Conservation (phyloP, 2,329 filamentous ascomycete species). For the Apiospora saccharicola region DNA sequence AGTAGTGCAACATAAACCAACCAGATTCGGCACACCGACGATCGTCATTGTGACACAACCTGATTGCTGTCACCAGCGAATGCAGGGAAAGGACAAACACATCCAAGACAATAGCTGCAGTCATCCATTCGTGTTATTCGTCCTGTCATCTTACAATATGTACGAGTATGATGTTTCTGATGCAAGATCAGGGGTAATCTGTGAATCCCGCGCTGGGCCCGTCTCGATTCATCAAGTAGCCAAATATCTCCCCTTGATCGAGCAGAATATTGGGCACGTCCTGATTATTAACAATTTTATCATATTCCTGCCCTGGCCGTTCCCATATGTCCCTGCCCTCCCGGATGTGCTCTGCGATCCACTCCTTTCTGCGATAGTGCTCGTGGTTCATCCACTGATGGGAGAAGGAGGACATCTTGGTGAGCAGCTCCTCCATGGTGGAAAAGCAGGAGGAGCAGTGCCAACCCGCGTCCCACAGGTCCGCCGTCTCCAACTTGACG, state of each 20-base stretch:
- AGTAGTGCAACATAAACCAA: not conserved
- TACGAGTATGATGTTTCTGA: not conserved
- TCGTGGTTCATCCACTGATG: slow-evolving; percentile 61
- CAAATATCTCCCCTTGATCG: slow-evolving; percentile 48
- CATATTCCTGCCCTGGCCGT: slow-evolving; percentile 54
- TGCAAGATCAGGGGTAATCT: slow-evolving; percentile 46
- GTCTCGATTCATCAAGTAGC: slow-evolving; percentile 55
- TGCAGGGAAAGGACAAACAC: no score
- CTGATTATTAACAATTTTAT: slow-evolving; percentile 55
- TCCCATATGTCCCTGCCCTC: slow-evolving; percentile 64
- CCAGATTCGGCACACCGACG: not conserved
- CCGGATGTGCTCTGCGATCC: slow-evolving; percentile 59
- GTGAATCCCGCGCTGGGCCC: slow-evolving; percentile 55
- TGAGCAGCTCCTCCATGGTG: slow-evolving; percentile 61
- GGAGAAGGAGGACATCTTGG: slow-evolving; percentile 64
- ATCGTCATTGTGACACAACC: not conserved
- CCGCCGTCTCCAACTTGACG: slow-evolving; percentile 51
- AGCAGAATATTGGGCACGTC: slow-evolving; percentile 61
- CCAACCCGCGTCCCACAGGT: slow-evolving; percentile 62
- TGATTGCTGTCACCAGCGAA: not conserved
- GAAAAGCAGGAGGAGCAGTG: slow-evolving; percentile 69
- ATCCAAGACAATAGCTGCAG: not conserved
- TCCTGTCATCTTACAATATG: not conserved
- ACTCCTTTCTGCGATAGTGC: slow-evolving; percentile 53
- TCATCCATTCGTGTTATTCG: not conserved